Evolutionary conservation across 805 yeast species (phyloP), one percentile per base, ranked within the genome.

Genomic region (Wickerhamomyces alni): DNA sequence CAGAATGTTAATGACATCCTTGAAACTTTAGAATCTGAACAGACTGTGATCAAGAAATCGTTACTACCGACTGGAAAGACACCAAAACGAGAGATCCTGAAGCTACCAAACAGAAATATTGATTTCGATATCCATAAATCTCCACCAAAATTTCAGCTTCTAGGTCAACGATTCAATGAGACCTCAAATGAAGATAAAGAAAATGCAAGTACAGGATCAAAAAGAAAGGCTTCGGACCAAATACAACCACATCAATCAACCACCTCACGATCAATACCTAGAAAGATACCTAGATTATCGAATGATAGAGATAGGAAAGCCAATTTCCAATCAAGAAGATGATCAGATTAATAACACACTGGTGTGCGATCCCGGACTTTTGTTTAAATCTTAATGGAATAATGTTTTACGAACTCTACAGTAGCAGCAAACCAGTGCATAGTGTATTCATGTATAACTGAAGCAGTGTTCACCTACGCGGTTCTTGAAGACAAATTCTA

Each of bases 51-150:
- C 15, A 48, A 48, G 22, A 47, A 44, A 26, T 40, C 47, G 12
- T 38, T 51, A 3, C 27, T 58, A 11, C 58, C 63, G 4, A 55
- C 60, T 2, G 62, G 62, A 2, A 58, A 58, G 19, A 58, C 62
- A 2, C 63, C 63, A 8, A 44, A 42, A 35, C 40, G 58, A 32
- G 48, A 47, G 12, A 33, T 32, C 1, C 35, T 52, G 8, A 39
- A 30, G 9, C 15, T 53, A 8, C 57, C 58, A 12, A 24, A 27
- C 13, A 42, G 38, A 16, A 19, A 11, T 2, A 15, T 21, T 13
- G 36, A 34, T 11, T n/a, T 33, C 3, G 40, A 39, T 17, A 11
- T 22, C 2, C 6, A 24, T 2, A 41, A 40, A 12, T 48, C 57
- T 7, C 57, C 59, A 5, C 59, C 59, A 16, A 55, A 55, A 21